Conservation (phyloP, 331 rosid species). For the Rhamnella rubrinervis region DNA sequence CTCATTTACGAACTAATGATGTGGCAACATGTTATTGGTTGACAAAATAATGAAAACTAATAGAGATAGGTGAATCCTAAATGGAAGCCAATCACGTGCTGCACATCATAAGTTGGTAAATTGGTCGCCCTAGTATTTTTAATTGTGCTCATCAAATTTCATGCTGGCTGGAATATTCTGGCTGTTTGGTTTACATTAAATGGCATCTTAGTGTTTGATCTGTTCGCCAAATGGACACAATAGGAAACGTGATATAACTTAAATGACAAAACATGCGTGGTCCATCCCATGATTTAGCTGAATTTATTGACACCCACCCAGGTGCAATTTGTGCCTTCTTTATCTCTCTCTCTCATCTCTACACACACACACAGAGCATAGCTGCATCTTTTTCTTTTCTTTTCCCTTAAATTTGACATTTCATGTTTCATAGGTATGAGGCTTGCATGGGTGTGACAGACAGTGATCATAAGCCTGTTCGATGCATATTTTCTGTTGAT, state of each 20-base stretch:
- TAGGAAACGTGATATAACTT: not conserved
- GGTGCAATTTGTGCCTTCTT: too few relatives aligned
- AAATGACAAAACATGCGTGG: not conserved
- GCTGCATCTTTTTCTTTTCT: not conserved
- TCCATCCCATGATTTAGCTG: not conserved
- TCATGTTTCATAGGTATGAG: constrained; percentile 63
- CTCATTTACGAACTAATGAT: too few relatives aligned
- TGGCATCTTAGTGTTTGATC: not conserved
- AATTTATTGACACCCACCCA: too few relatives aligned
- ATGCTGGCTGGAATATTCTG: not conserved
- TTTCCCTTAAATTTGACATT: constrained; percentile 22
- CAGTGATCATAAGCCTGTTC: constrained; percentile 99
- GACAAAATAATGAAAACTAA: too few relatives aligned
- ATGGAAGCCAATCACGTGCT: too few relatives aligned
- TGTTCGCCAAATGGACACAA: not conserved
- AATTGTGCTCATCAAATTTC: constrained; percentile 1
- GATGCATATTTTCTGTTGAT: constrained; percentile 76
- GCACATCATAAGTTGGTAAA: too few relatives aligned
- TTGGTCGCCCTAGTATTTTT: too few relatives aligned
- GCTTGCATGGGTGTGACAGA: constrained; percentile 98
- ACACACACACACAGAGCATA: too few relatives aligned
- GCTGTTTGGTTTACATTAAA: not conserved
- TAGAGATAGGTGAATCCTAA: too few relatives aligned
- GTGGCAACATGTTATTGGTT: too few relatives aligned
- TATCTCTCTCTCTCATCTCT: too few relatives aligned